Evolutionary conservation across 208 protist species (phyloP).

Genomic region (Leishmania braziliensis): DNA sequence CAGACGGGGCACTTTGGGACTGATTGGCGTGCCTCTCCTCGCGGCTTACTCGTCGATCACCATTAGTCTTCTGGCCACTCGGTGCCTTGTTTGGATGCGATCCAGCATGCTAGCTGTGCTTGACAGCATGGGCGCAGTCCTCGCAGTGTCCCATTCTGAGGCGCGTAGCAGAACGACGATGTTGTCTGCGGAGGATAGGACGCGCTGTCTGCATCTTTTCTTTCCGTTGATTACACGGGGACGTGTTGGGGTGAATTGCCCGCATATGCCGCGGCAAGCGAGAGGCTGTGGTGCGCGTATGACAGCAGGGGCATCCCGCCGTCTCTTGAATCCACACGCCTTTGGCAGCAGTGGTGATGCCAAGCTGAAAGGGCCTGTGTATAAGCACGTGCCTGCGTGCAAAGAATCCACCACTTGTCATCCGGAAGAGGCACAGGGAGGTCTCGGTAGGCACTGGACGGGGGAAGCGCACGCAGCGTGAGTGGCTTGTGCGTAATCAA

Average conservation of each 20-base stretch:
- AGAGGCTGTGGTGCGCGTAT: neutral
- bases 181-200: neutral
- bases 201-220: neutral
- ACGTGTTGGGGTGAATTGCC: neutral
- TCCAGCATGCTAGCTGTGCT: neutral
- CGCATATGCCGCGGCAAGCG: neutral
- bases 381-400: too few relatives aligned
- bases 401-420: too few relatives aligned
- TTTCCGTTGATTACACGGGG: neutral
- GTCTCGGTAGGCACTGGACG: too few relatives aligned
- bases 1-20: neutral
- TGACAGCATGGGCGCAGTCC: neutral
- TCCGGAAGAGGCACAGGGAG: too few relatives aligned
- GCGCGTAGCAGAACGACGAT: neutral
- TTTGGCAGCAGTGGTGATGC: neutral
- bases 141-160: neutral
- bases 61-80: neutral
- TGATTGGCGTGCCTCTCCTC: neutral
- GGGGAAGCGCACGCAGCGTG: too few relatives aligned
- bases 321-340: neutral
- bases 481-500: too few relatives aligned
- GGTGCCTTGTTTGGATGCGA: neutral
- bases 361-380: neutral
- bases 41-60: neutral
- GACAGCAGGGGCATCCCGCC: neutral